Evolutionary conservation across 2,329 filamentous ascomycete species (phyloP).

Genomic region (Alternaria postmessia): DNA sequence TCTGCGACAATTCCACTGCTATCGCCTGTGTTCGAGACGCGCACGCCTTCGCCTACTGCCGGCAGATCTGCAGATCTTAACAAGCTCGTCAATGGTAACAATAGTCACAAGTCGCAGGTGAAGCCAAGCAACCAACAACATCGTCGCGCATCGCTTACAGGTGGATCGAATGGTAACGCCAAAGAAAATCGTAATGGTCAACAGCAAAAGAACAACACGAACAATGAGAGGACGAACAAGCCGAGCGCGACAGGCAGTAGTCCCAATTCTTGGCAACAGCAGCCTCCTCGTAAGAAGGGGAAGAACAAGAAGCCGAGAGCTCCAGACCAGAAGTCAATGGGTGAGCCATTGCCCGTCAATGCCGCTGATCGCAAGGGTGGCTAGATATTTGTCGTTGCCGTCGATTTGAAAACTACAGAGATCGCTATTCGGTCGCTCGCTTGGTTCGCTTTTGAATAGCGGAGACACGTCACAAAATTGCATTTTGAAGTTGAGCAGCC

Average conservation of each 20-base stretch:
- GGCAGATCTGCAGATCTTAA: constrained; percentile 52
- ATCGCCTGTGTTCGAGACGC: constrained; percentile 77
- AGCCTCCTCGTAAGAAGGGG: constrained; percentile 30
- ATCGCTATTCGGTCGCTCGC: background rate
- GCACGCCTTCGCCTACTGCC: constrained; percentile 73
- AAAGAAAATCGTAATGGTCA: constrained; percentile 40
- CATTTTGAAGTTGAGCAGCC: background rate
- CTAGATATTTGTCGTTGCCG: constrained; percentile 23
- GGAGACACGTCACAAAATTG: constrained; percentile 1
- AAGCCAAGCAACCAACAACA: constrained; percentile 40
- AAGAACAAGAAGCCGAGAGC: constrained; percentile 40
- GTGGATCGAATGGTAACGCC: constrained; percentile 22
- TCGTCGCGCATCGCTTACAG: constrained; percentile 40
- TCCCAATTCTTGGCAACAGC: constrained; percentile 30
- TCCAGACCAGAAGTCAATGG: constrained; percentile 42
- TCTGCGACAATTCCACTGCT: constrained; percentile 59
- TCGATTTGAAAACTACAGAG: background rate
- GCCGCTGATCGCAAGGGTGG: constrained; percentile 58
- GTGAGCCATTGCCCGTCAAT: constrained; percentile 55
- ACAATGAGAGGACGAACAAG: constrained; percentile 38
- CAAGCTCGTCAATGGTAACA: constrained; percentile 42
- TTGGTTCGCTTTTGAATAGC: constrained; percentile 6
- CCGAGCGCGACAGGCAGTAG: constrained; percentile 20
- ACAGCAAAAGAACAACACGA: constrained; percentile 30
- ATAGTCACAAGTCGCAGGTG: constrained; percentile 37